Conservation (phyloP, 1,284 basidiomycete species). For the Marasmius sp. region DNA sequence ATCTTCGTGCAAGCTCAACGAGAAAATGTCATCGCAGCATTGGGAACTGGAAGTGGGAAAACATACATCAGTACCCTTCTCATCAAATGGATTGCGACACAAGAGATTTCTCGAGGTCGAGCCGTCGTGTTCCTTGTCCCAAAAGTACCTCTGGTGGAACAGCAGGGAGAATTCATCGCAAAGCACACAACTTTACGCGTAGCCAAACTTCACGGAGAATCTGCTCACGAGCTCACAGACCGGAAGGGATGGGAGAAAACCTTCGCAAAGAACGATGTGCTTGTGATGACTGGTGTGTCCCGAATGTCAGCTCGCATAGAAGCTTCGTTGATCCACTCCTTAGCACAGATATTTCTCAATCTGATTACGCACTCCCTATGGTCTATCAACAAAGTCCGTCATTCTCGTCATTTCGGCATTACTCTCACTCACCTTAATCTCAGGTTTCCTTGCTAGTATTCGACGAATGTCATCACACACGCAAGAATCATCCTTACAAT, state of each 20-base stretch:
- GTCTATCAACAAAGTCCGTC: slow-evolving; percentile 57
- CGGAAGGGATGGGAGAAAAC: slow-evolving; percentile 62
- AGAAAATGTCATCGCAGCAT: slow-evolving; percentile 74
- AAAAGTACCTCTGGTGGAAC: slow-evolving; percentile 78
- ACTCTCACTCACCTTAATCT: not conserved
- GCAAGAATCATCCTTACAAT: slow-evolving; percentile 81
- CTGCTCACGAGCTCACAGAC: slow-evolving; percentile 67
- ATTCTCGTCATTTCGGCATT: not conserved
- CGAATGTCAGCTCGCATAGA: not conserved
- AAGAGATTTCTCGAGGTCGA: slow-evolving; percentile 46
- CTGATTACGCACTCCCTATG: slow-evolving; percentile 78
- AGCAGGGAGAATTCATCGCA: slow-evolving; percentile 73
- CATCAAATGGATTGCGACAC: slow-evolving; percentile 69
- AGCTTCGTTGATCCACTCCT: not conserved
- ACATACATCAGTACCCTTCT: slow-evolving; percentile 80
- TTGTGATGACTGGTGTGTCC: slow-evolving; percentile 76
- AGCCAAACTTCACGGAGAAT: slow-evolving; percentile 62
- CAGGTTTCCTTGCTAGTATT: slow-evolving; percentile 78
- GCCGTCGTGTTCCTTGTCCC: slow-evolving; percentile 77
- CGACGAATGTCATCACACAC: slow-evolving; percentile 81
- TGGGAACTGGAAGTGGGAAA: slow-evolving; percentile 80
- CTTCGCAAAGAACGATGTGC: slow-evolving; percentile 65
- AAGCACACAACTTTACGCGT: slow-evolving; percentile 65
- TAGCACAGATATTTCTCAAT: slow-evolving; percentile 81
- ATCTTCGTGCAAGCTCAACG: slow-evolving; percentile 71